Evolutionary conservation across 208 protist species (phyloP), one percentile per base, ranked within the genome.

Genomic region (Strigomonas galati): DNA sequence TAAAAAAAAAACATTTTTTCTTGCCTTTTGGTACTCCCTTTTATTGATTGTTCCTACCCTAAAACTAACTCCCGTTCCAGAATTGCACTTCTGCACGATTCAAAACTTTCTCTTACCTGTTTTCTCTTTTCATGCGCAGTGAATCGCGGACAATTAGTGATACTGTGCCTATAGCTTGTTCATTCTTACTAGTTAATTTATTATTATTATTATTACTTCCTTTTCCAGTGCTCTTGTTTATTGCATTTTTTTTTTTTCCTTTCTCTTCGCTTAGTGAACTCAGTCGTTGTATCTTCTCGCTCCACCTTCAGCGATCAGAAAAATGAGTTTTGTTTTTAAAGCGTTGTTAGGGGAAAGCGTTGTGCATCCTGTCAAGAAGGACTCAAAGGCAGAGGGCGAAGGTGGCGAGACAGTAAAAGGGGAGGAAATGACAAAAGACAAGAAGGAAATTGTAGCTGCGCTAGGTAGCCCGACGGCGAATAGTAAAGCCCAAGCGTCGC

Each of bases 291-390:
- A 48, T 17, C 17, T n/a, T 17, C 43, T 48, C 43, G 43, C 14
- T 48, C 43, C 17, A 17, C 43, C 10, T 10, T 17, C 14, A n/a
- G 43, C 43, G 10, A 48, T 10, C 43, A 48, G 14, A 48, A 48
- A n/a, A 56, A 94, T 94, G 89, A 94, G 89, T 60, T 82, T 89
- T 60, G 54, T 94, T 12, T 79, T 92, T 26, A 87, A 79, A 49
- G 73, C 72, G 1, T 65, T 94, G n/a, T 64, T 94, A 17, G 89
- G 89, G 4, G 71, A 92, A 24, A 64, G 71, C 19, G 84, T 94
- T n/a, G 89, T 94, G 15, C 89, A 94, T 59, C 89, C 89, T 28
- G 40, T 27, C 10, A 24, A n/a, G 28, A 56, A 26, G 10, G 19
- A 10, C 43, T 19, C 24, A n/a, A 1, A 40, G 0, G 52, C 49